Evolutionary conservation across 2,329 filamentous ascomycete species (phyloP).

Genomic region (Alternaria alternata): DNA sequence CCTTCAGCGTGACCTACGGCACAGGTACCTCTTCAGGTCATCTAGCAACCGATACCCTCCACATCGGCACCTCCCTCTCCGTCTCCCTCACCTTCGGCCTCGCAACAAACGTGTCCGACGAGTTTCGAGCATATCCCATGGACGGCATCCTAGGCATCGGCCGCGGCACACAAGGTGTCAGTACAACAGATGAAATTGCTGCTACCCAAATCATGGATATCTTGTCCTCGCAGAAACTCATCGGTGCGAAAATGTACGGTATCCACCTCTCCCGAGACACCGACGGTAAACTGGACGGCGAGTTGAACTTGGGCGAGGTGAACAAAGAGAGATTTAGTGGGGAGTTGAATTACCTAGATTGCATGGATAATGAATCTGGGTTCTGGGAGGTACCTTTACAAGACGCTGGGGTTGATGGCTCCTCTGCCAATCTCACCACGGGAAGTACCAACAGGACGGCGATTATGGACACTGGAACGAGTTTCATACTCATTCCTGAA

Average conservation of each 20-base stretch:
- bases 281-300: constrained; percentile 74
- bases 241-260: constrained; percentile 73
- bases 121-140: constrained; percentile 82
- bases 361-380: constrained; percentile 59
- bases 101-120: constrained; percentile 72
- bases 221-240: constrained; percentile 63
- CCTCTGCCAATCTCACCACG: constrained; percentile 54
- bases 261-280: constrained; percentile 73
- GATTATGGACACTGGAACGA: constrained; percentile 86
- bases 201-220: constrained; percentile 72
- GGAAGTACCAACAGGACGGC: constrained; percentile 58
- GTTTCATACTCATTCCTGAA: constrained; percentile 76
- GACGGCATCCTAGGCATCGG: constrained; percentile 87
- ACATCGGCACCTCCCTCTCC: constrained; percentile 71
- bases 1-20: constrained; percentile 77
- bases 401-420: constrained; percentile 69
- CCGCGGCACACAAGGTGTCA: constrained; percentile 56
- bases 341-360: constrained; percentile 70
- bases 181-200: constrained; percentile 52
- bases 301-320: constrained; percentile 77
- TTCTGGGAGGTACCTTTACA: constrained; percentile 79
- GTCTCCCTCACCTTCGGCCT: constrained; percentile 75
- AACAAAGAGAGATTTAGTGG: constrained; percentile 74
- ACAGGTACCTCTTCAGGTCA: constrained; percentile 75
- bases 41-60: constrained; percentile 71